Base-by-base conservation (phyloP, 495 filamentous ascomycete species). In the Aspergillus ellipticus region DNA sequence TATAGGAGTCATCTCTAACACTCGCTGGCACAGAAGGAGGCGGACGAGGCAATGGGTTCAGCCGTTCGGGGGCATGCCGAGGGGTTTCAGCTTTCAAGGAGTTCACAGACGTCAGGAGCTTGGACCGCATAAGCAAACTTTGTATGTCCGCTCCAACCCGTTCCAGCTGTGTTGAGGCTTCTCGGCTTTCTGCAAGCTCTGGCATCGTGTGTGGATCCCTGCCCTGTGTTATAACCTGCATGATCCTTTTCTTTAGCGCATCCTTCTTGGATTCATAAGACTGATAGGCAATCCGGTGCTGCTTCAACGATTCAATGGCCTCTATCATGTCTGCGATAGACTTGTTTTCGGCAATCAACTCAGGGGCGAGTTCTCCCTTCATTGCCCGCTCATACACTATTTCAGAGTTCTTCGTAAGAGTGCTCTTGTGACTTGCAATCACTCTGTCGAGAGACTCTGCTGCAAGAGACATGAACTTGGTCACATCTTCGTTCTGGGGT, bases 371-470 rank as follows among this genome's bases (percentile, higher is more conserved):
- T 56, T 64, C 64, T n/a, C 74, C 73, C 54, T 67, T 66, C 72
- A 78, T 75, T 31, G 67, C 69, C 43, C 69, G 63, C 46, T 74
- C 56, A 43, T 74, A 75, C 10, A 76, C 67, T 46, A 73, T 57
- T 39, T 69, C 67, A 0, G 75, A 67, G 41, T 78, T 77, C 24
- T 61, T 69, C 47, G 66, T 61, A 10, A 72, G 52, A 0, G 62
- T 71, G 16, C 63, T 42, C 43, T 66, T 65, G 15, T 74, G 50
- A 17, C 59, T 53, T 15, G 57, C 28, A 22, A 72, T 63, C 17
- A 58, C 49, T 17, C 52, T 43, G 2, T 65, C 59, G 4, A 77
- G 56, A 6, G 58, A 55, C 0, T 56, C 52, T 5, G 35, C 47
- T 9, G 68, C 45, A 15, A 74, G 60, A 11, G 55, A 50, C 41